Conservation (phyloP, 495 filamentous ascomycete genomes). For the Daldinia childiae region DNA sequence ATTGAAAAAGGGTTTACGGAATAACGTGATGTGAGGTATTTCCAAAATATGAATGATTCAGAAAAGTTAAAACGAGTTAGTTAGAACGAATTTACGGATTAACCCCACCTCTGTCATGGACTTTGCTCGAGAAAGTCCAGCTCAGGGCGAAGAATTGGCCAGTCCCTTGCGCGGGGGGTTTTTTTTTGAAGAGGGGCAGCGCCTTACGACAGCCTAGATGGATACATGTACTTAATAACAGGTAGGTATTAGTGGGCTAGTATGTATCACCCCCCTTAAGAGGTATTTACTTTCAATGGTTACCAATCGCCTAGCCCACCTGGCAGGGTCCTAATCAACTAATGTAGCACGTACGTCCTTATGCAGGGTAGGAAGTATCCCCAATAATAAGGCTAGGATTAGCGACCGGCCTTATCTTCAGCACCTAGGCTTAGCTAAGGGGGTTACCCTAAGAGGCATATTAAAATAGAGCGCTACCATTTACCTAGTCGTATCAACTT, state of each 20-base stretch:
- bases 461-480: neutral
- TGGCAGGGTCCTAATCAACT: neutral
- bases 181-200: no score
- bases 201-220: neutral
- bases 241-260: neutral
- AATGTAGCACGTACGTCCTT: neutral
- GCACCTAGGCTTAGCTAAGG: neutral
- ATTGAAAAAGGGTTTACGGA: constrained; percentile 1
- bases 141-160: constrained; percentile 5
- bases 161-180: constrained; percentile 6
- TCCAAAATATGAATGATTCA: constrained; percentile 26
- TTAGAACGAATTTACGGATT: constrained; percentile 33
- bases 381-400: neutral
- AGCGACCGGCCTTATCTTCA: neutral
- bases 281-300: neutral
- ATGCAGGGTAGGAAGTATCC: neutral
- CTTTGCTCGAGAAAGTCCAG: constrained; percentile 11
- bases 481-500: neutral
- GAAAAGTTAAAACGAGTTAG: constrained; percentile 29
- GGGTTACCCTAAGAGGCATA: no score
- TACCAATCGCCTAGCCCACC: neutral
- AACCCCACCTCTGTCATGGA: constrained; percentile 31
- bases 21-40: constrained; percentile 37
- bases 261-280: neutral
- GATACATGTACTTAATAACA: neutral